Conservation (phyloP, 768 basidiomycete species). For the Leccinellum luteum region DNA sequence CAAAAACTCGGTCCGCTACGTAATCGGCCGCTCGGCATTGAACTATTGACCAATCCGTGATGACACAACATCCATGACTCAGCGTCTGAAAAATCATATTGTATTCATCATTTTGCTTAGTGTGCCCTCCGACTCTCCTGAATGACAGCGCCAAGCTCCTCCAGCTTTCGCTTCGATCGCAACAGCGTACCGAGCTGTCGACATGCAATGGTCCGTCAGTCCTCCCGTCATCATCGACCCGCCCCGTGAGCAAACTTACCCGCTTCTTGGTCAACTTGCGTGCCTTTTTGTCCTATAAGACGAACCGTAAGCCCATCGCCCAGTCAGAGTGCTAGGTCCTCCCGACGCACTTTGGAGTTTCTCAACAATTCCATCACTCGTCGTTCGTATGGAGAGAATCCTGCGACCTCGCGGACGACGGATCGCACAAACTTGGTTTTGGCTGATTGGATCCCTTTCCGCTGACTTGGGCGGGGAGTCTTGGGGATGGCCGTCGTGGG, state of each 20-base stretch:
- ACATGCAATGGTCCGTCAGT: background rate
- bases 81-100: slow-evolving; percentile 2
- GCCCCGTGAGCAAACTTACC: slow-evolving; percentile 50
- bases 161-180: slow-evolving; percentile 98
- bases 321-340: background rate
- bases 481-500: slow-evolving; percentile 83
- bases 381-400: slow-evolving; percentile 96
- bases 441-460: slow-evolving; percentile 87
- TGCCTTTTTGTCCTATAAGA: slow-evolving; percentile 91
- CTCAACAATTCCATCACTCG: slow-evolving; percentile 97
- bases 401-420: slow-evolving; percentile 94
- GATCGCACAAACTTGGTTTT: slow-evolving; percentile 94
- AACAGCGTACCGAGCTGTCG: slow-evolving; percentile 90
- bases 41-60: background rate
- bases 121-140: slow-evolving; percentile 86
- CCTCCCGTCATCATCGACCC: accelerated
- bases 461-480: slow-evolving; percentile 75
- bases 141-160: slow-evolving; percentile 90
- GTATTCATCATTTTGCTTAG: slow-evolving; percentile 23
- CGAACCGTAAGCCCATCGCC: background rate
- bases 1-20: slow-evolving; percentile 16
- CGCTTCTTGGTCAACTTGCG: slow-evolving; percentile 99
- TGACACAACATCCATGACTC: slow-evolving; percentile 8
- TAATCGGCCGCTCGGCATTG: background rate
- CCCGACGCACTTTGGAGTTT: slow-evolving; percentile 81